Evolutionary conservation across 306 rosid genomes (phyloP).

Genomic region (Crataegus laevigata): DNA sequence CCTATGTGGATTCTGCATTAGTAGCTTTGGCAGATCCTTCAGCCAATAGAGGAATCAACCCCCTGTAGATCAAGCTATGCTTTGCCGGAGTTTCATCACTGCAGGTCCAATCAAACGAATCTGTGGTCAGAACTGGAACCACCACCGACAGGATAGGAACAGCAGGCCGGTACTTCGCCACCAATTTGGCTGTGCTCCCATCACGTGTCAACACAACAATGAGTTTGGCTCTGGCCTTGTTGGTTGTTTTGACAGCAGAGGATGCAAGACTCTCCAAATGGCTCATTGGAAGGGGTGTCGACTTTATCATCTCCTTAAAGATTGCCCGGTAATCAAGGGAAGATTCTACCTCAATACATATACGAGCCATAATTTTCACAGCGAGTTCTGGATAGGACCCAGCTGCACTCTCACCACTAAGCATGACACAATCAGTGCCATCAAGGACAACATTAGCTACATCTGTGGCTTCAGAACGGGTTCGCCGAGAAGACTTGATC

Average conservation of each 20-base stretch:
- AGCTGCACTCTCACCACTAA: conserved; percentile 97
- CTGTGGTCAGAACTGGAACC: conserved; percentile 86
- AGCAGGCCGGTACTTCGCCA: conserved; percentile 91
- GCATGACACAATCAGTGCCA: conserved; percentile 97
- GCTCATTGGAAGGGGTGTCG: conserved; percentile 95
- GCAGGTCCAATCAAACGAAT: conserved; percentile 86
- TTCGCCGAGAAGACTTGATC: conserved; percentile 96
- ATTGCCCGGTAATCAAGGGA: conserved; percentile 85
- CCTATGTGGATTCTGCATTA: conserved; percentile 98
- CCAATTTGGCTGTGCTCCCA: conserved; percentile 81
- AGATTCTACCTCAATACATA: conserved; percentile 89
- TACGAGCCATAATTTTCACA: conserved; percentile 86
- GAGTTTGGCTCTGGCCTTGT: conserved; percentile 85
- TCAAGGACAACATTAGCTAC: conserved; percentile 95
- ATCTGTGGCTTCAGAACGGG: conserved; percentile 95
- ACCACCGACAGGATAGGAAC: conserved; percentile 91
- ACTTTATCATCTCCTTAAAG: conserved; percentile 90
- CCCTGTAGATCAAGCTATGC: conserved; percentile 90
- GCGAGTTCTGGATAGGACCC: conserved; percentile 93
- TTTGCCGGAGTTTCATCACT: conserved; percentile 90
- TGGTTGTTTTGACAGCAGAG: conserved; percentile 86
- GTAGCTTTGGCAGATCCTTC: conserved; percentile 98
- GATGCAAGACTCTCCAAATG: conserved; percentile 98
- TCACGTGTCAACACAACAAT: conserved; percentile 90
- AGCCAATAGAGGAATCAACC: conserved; percentile 79